phyloP scores from a whole-genome alignment of 352 stramenopile genomes.

The Poterioochromonas sp. region DNA sequence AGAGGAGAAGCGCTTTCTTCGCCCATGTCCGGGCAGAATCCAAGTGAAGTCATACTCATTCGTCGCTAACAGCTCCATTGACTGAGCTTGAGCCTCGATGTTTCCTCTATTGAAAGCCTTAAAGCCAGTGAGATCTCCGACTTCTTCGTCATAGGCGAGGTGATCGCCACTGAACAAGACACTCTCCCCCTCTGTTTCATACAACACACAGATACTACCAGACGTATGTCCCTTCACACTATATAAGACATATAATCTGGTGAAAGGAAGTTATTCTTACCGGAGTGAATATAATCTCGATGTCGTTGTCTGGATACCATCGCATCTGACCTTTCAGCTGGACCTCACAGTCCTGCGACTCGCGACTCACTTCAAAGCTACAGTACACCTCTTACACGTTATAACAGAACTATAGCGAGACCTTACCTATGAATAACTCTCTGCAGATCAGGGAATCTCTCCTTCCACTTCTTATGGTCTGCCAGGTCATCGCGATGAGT shows the following conservation, averaged over 20 bases:
- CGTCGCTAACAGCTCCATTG: constrained; percentile 1
- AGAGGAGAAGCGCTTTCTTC: background rate
- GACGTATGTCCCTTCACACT: background rate
- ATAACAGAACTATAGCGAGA: background rate
- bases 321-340: background rate
- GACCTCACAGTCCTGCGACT: background rate
- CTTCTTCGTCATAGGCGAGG: background rate
- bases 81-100: background rate
- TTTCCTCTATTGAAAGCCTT: background rate
- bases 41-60: constrained; percentile 12
- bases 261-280: background rate
- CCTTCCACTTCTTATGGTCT: constrained; percentile 38
- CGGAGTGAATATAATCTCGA: background rate
- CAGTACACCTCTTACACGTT: background rate
- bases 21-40: constrained; percentile 40
- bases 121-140: background rate
- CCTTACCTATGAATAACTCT: constrained; percentile 40
- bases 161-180: background rate
- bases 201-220: background rate
- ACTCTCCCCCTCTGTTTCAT: background rate
- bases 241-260: background rate
- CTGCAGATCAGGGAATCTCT: constrained; percentile 39
- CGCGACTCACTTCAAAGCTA: background rate
- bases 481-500: constrained; percentile 38
- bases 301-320: background rate